phyloP scores from a whole-genome alignment of 2,329 filamentous ascomycete genomes.

The Graphium sp. region DNA sequence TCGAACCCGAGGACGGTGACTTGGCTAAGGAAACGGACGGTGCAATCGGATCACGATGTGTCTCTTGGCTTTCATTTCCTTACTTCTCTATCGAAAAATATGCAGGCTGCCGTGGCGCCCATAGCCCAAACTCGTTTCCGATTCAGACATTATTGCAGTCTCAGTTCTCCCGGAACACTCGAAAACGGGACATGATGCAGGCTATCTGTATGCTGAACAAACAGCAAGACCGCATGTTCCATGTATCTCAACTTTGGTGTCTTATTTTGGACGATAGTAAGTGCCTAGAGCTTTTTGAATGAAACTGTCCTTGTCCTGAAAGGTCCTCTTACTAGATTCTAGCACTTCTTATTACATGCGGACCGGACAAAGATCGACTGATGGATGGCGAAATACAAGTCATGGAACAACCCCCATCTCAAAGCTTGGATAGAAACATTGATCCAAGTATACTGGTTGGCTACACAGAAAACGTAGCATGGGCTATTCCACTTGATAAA shows the following conservation, averaged over 20 bases:
- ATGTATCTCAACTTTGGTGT: conserved; percentile 8
- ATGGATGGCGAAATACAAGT: no score
- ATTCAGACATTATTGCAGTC: conserved; percentile 6
- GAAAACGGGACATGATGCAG: conserved; percentile 26
- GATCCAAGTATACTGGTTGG: conserved; percentile 8
- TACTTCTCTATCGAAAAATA: conserved; percentile 3
- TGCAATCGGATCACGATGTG: no score
- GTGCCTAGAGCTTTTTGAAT: not conserved
- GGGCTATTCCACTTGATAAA: conserved; percentile 9
- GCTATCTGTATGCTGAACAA: conserved; percentile 19
- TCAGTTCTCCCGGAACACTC: conserved; percentile 19
- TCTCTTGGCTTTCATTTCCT: conserved; percentile 3
- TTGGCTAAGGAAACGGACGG: no score
- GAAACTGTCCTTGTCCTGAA: not conserved
- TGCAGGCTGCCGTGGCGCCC: not conserved
- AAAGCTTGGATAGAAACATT: no score
- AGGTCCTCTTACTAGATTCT: not conserved
- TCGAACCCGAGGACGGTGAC: no score
- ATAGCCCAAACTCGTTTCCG: not conserved
- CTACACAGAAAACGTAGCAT: conserved; percentile 8
- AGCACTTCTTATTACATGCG: conserved; percentile 10
- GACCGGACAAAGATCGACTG: no score
- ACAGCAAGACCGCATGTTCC: conserved; percentile 2
- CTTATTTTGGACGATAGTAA: conserved; percentile 11
- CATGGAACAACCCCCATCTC: no score